Percentiles rank a stretch among this genome's conserved stretches.
Conservation (phyloP, 441 rosid genomes). For the Jatropha podagrica region DNA sequence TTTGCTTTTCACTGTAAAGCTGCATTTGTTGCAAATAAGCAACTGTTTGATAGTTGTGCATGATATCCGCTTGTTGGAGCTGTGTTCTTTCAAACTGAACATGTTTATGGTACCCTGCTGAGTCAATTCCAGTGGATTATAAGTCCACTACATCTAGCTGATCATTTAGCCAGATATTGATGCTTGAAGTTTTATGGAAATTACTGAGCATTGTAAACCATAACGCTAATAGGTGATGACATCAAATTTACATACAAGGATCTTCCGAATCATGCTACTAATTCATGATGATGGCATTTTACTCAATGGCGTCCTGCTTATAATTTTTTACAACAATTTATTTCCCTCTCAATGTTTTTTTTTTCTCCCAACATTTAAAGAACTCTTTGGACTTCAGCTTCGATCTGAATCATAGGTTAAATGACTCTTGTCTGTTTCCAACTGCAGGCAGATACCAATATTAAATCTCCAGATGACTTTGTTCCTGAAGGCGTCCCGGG, state of each 20-base stretch:
- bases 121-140: neutral
- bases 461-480: slow-evolving; percentile 62
- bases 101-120: neutral
- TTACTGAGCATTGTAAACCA: neutral
- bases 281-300: no score
- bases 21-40: neutral
- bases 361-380: no score
- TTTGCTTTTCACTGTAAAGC: slow-evolving; percentile 13
- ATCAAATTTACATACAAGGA: neutral
- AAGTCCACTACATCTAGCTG: neutral
- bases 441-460: slow-evolving; percentile 82
- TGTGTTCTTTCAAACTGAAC: neutral
- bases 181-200: neutral
- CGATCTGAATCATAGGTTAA: neutral
- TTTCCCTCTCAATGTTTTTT: no score
- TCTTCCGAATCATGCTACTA: neutral
- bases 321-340: no score
- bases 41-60: neutral
- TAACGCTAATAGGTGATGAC: neutral
- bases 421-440: neutral
- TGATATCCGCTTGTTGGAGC: neutral
- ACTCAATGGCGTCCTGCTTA: no score
- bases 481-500: slow-evolving; percentile 64
- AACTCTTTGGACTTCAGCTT: neutral
- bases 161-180: neutral